These are phyloP conservation scores for Santalum album DNA, from an alignment of 164 flowering plant species.

Conservation along the genomic window DNA sequence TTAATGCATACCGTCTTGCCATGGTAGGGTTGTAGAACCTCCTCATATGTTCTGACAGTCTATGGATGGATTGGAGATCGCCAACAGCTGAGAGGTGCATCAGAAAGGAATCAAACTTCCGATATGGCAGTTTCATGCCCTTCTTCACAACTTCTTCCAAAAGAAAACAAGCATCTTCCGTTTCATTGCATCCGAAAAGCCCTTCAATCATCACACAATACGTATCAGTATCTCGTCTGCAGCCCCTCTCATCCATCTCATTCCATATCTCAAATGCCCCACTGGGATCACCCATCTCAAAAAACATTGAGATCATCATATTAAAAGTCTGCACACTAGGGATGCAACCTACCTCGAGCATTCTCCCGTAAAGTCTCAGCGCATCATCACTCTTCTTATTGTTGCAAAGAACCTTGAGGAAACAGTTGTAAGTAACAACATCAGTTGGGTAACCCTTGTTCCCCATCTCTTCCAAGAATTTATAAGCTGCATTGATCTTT, in stretches of 20 bases:
- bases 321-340: conserved; percentile 93
- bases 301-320: conserved; percentile 76
- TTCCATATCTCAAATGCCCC: conserved; percentile 80
- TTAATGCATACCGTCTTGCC: conserved; percentile 69
- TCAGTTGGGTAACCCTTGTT: conserved; percentile 87
- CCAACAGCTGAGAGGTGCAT: conserved; percentile 66
- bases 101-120: conserved; percentile 64
- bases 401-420: conserved; percentile 86
- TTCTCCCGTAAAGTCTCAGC: conserved; percentile 46
- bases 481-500: conserved; percentile 67
- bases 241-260: conserved; percentile 71
- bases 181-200: conserved; percentile 47
- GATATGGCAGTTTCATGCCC: conserved; percentile 66
- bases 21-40: conserved; percentile 76
- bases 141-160: conserved; percentile 59
- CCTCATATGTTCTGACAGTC: conserved; percentile 85
- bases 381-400: conserved; percentile 63
- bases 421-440: conserved; percentile 88
- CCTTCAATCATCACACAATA: conserved; percentile 91
- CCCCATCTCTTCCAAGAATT: conserved; percentile 81
- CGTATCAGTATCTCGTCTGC: conserved; percentile 49
- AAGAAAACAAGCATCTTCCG: conserved; percentile 56
- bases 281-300: conserved; percentile 51
- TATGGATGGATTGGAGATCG: conserved; percentile 65
- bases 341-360: conserved; percentile 55